Conservation (phyloP, 2,329 filamentous ascomycete species). For the Fusarium fujikuroi region DNA sequence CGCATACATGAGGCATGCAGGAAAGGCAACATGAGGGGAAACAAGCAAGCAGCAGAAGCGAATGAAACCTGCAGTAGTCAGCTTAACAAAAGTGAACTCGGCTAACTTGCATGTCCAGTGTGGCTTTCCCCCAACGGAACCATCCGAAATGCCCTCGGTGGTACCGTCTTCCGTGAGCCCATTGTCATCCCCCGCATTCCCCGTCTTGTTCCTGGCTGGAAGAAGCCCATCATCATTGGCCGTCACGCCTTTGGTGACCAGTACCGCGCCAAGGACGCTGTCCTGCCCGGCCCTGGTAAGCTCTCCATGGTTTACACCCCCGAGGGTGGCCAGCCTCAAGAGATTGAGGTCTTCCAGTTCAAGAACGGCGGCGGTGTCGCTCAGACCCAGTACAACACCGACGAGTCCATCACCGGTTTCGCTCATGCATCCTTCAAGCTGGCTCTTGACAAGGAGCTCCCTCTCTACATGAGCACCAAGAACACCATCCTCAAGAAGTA, state of each 20-base stretch:
- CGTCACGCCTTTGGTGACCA: slow-evolving; percentile 99
- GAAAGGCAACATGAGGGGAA: slow-evolving; percentile 19
- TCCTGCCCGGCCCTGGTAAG: slow-evolving; percentile 84
- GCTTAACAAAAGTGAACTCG: slow-evolving; percentile 14
- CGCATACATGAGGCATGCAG: slow-evolving; percentile 39
- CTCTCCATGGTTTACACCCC: slow-evolving; percentile 96
- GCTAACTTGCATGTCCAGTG: slow-evolving; percentile 66
- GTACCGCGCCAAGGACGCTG: slow-evolving; percentile 94
- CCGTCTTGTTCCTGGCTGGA: slow-evolving; percentile 94
- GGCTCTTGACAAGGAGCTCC: slow-evolving; percentile 84
- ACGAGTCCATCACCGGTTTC: slow-evolving; percentile 93
- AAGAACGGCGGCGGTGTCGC: slow-evolving; percentile 86
- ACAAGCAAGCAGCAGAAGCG: slow-evolving; percentile 10
- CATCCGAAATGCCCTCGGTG: slow-evolving; percentile 79
- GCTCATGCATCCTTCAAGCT: slow-evolving; percentile 98
- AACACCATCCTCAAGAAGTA: slow-evolving; percentile 99
- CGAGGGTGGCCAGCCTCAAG: slow-evolving; percentile 80
- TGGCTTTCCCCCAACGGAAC: slow-evolving; percentile 98
- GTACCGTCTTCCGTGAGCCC: slow-evolving; percentile 98
- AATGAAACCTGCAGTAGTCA: slow-evolving; percentile 23
- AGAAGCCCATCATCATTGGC: slow-evolving; percentile 98
- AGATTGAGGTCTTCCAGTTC: slow-evolving; percentile 92
- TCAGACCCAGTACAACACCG: slow-evolving; percentile 98
- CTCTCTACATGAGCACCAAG: slow-evolving; percentile 99
- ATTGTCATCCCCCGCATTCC: slow-evolving; percentile 96